phyloP scores from a whole-genome alignment of 179 eudicot species.

The Drosera spatulata region DNA sequence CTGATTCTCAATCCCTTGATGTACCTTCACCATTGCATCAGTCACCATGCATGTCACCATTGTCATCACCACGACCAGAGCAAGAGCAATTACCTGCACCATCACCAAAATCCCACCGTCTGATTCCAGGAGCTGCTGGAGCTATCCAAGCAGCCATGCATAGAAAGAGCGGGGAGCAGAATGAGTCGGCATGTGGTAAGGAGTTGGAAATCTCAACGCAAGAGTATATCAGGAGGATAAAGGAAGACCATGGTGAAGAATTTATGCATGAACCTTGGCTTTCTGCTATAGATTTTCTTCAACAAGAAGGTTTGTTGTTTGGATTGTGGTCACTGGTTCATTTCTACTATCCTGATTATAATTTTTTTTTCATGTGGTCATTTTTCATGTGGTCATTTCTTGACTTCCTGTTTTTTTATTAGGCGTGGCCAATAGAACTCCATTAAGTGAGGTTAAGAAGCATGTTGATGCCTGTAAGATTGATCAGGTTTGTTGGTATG shows the following conservation, averaged over 20 bases:
- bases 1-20: constrained; percentile 3
- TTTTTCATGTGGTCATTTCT: too few species aligned
- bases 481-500: constrained; percentile 28
- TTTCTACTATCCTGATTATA: not conserved
- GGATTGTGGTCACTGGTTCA: not conserved
- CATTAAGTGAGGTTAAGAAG: constrained; percentile 42
- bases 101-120: constrained; percentile 6
- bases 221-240: constrained; percentile 43
- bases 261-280: constrained; percentile 25
- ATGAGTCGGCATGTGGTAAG: constrained; percentile 2
- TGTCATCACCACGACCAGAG: constrained; percentile 1
- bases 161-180: constrained; percentile 15
- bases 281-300: constrained; percentile 18
- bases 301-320: constrained; percentile 5
- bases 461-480: constrained; percentile 20
- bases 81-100: not conserved
- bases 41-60: not conserved
- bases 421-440: constrained; percentile 23
- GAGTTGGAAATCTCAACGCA: constrained; percentile 34
- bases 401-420: not conserved
- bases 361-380: too few species aligned
- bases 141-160: constrained; percentile 60
- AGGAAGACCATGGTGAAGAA: constrained; percentile 26
- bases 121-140: constrained; percentile 74
- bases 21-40: not conserved